Evolutionary conservation across 2,329 filamentous ascomycete species (phyloP).

Genomic region (Fusarium sp.): DNA sequence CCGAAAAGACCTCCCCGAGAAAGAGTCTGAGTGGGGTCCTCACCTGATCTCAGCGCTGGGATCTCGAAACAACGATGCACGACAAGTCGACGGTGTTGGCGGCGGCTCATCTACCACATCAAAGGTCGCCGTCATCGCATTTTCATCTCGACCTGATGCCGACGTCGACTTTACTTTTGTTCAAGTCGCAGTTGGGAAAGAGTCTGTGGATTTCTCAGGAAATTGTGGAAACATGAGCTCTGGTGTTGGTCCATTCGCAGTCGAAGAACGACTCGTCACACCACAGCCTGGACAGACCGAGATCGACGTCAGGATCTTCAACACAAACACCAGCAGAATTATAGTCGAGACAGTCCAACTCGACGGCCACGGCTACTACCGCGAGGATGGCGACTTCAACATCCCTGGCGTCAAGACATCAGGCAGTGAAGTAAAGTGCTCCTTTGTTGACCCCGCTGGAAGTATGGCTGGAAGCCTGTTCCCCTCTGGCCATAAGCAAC

Average conservation of each 20-base stretch:
- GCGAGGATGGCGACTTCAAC: slow-evolving; percentile 62
- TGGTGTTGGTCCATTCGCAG: slow-evolving; percentile 70
- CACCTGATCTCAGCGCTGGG: slow-evolving; percentile 68
- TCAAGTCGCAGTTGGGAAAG: slow-evolving; percentile 68
- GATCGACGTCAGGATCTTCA: slow-evolving; percentile 62
- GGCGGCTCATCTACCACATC: slow-evolving; percentile 71
- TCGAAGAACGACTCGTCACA: slow-evolving; percentile 61
- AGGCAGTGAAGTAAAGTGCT: slow-evolving; percentile 67
- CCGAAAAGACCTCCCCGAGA: slow-evolving; percentile 62
- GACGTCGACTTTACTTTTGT: slow-evolving; percentile 75
- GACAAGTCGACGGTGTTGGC: slow-evolving; percentile 73
- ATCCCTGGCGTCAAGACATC: slow-evolving; percentile 71
- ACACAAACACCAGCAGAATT: slow-evolving; percentile 71
- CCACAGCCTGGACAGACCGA: slow-evolving; percentile 44
- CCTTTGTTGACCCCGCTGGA: slow-evolving; percentile 70
- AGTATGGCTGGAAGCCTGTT: slow-evolving; percentile 70
- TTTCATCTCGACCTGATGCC: slow-evolving; percentile 54
- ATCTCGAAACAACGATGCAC: slow-evolving; percentile 61
- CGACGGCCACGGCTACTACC: slow-evolving; percentile 59
- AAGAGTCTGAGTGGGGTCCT: slow-evolving; percentile 60
- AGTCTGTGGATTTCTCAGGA: slow-evolving; percentile 67
- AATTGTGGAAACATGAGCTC: slow-evolving; percentile 75
- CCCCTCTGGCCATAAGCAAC: slow-evolving; percentile 64
- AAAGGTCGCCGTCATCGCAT: slow-evolving; percentile 70
- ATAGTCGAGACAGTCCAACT: slow-evolving; percentile 68